Base-by-base conservation (phyloP, 2,329 filamentous ascomycete species). In the Ophiostoma perfectum region DNA sequence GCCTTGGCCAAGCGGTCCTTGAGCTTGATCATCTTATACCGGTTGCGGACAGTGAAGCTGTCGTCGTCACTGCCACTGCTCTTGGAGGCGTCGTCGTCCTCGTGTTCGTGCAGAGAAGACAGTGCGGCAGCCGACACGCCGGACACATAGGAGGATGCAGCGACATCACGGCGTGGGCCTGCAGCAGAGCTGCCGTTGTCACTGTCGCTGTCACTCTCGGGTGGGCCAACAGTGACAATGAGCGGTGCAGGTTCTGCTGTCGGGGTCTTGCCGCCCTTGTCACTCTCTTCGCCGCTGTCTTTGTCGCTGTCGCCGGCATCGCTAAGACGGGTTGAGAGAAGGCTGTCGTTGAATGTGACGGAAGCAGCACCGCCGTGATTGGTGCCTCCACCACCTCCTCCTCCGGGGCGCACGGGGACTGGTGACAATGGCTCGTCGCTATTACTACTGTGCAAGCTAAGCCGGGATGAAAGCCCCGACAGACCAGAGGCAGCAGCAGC, bases 31-130 rank as follows among this genome's bases (percentile, higher is more conserved):
- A 64, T 62, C 64, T 49, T 60, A 64, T 66, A 68, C 58, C 58
- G 64, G 45, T 68, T 65, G n/a, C 67, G 67, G 12, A 66, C 18
- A 0, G 67, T 63, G 12, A 64, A 66, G 64, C 52, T 58, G 63
- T 68, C 67, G 18, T 64, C 63, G 36, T 64, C 63, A 16, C 60
- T 63, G 42, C 38, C 63, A 42, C 63, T 64, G 18, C 36, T 42
- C 39, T 11, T 42, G 39, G 12, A n/a, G 39, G 36, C 18, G 39
- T 11, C 16, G 39, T 63, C 16, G 6, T 42, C 14, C 6, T 62
- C 14, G 3, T 62, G 36, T 16, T 41, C 3, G 5, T 42, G 39
- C 16, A 18, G 39, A 12, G 38, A 27, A 5, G 55, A 36, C 27
- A 60, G 55, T 27, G 18, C 27, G 4, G 55, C 55, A 4, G 27